Evolutionary conservation across 192 early-diverging fungal genomes (phyloP), one percentile per base, ranked within the genome.

Genomic region (Entomortierella parvispora): DNA sequence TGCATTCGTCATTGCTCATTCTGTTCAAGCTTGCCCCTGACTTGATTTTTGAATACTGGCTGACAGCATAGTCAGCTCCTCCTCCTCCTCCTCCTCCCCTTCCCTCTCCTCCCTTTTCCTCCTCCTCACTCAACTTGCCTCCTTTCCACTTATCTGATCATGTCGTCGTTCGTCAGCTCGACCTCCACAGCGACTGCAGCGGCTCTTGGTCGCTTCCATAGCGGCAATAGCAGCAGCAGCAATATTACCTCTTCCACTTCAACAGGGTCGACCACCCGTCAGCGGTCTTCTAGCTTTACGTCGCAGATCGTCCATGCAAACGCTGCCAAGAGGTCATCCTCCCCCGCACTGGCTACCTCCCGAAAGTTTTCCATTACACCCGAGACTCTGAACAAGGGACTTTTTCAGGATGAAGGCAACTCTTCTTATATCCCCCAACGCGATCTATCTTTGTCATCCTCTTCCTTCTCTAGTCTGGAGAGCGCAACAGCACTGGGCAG

Each of bases 251-350:
- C 29, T 22, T 34, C 25, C 40, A 43, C 2, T 44, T 22, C 32
- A 42, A 58, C 49, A 22, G 37, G 26, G 3, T 9, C 46, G 25
- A 28, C 32, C 34, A 42, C 37, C 57, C 59, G 74, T 4, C 74
- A 77, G 48, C 74, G 74, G 1, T 77, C 74, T 2, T 77, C 74
- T 23, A 68, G 65, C 42, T 57, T 77, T 14, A 66, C 58, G 2
- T n/a, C 11, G 7, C 52, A 49, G 32, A 55, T 28, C 25, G 55
- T 28, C 52, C 28, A 23, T 32, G 34, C 25, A 5, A 31, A 45
- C 17, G 28, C 4, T 11, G 14, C 57, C 57, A 45, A 18, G 45
- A 23, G 34, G 25, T 54, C n/a, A 3, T 31, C 8, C 62, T 43
- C 48, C 15, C 22, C 20, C 53, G n/a, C 52, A 22, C 12, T 20